Evolutionary conservation across 176 grass and related monocot genomes (phyloP).

Genomic region (Alloteropsis semialata): DNA sequence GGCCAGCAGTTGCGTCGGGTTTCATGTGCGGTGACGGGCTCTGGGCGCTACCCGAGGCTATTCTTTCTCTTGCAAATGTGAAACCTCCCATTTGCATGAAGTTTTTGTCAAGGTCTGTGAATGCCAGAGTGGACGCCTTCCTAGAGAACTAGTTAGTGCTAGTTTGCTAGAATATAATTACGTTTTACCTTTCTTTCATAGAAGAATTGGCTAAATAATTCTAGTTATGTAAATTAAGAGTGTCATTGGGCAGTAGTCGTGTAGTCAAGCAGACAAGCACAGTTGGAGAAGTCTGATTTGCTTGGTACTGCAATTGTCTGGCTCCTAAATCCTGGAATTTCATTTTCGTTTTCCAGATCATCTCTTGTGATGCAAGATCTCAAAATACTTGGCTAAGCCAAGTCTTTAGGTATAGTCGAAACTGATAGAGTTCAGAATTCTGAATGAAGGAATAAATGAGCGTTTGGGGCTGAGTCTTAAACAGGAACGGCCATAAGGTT

Average conservation of each 20-base stretch:
- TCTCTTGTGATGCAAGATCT: neutral
- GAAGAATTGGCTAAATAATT: neutral
- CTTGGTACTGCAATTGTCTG: neutral
- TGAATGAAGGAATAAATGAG: neutral
- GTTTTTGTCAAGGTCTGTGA: slow-evolving; percentile 48
- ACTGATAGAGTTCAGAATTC: neutral
- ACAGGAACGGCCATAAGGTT: neutral
- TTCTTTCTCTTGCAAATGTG: slow-evolving; percentile 55
- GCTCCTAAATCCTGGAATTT: neutral
- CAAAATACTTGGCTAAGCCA: neutral
- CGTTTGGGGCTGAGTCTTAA: neutral
- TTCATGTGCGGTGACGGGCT: slow-evolving; percentile 57
- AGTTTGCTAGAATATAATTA: neutral
- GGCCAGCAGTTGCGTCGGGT: slow-evolving; percentile 47
- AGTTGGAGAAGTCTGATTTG: neutral
- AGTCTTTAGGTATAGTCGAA: neutral
- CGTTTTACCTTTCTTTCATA: neutral
- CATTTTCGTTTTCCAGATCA: neutral
- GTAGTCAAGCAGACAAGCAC: neutral
- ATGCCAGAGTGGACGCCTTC: slow-evolving; percentile 52
- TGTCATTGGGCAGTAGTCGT: neutral
- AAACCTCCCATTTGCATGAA: slow-evolving; percentile 68
- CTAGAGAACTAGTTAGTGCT: slow-evolving; percentile 15
- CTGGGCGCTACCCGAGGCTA: slow-evolving; percentile 51
- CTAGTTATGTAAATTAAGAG: neutral